Percentiles rank a stretch among this genome's conserved stretches.
Conservation (phyloP, 2,329 filamentous ascomycete species). For the Hymenotorrendiella dingleyae region DNA sequence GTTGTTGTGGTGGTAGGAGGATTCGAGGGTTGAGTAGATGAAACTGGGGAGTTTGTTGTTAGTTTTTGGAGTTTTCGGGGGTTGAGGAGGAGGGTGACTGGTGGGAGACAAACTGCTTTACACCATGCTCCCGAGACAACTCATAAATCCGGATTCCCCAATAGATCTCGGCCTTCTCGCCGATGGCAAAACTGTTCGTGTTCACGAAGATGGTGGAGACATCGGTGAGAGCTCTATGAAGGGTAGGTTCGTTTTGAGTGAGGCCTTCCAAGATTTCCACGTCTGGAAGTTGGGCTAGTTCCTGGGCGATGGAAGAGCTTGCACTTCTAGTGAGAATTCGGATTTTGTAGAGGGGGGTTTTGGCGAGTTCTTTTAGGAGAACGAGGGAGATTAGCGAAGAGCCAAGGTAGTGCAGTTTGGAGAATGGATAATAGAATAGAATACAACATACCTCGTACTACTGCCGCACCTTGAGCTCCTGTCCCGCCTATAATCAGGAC, state of each 20-base stretch:
- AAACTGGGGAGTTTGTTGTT: too few relatives aligned
- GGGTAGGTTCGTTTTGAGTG: conserved; percentile 9
- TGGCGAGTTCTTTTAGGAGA: conserved; percentile 3
- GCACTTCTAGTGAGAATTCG: conserved; percentile 12
- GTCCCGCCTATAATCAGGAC: conserved; percentile 8
- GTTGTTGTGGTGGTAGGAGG: background rate
- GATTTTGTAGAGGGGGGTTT: conserved; percentile 2
- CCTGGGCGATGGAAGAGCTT: conserved; percentile 10
- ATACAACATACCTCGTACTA: conserved; percentile 2
- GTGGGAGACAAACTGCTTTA: conserved; percentile 21
- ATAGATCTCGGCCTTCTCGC: conserved; percentile 24
- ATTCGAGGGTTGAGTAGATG: background rate
- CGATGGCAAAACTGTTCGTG: conserved; percentile 23
- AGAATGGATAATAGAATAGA: too few relatives aligned
- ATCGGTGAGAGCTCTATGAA: conserved; percentile 15
- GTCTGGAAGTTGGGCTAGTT: conserved; percentile 17
- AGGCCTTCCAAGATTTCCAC: conserved; percentile 14
- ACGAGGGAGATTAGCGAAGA: background rate
- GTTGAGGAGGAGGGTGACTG: background rate
- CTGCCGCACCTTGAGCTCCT: conserved; percentile 5
- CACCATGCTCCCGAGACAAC: conserved; percentile 12
- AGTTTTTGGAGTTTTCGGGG: background rate
- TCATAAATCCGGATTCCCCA: conserved; percentile 23
- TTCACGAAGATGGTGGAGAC: conserved; percentile 21
- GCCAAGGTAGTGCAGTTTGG: background rate